Evolutionary conservation across 2,329 filamentous ascomycete species (phyloP).

Genomic region (Sphaceloma murrayae): DNA sequence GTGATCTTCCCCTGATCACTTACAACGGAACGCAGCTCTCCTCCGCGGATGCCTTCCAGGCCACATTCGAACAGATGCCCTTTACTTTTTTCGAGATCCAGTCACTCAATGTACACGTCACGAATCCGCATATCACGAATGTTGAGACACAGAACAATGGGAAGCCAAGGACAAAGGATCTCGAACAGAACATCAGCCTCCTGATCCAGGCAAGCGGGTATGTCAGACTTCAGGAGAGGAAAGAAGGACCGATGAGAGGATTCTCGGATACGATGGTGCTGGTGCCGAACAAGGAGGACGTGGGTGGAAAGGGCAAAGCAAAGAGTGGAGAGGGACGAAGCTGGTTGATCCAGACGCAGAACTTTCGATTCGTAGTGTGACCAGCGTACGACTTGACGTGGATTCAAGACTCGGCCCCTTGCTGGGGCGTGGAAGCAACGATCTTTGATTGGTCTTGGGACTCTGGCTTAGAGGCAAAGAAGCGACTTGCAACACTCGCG

Average conservation of each 20-base stretch:
- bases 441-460: too few relatives aligned
- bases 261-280: constrained; percentile 77
- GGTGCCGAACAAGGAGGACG: constrained; percentile 47
- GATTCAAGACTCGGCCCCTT: too few relatives aligned
- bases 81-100: constrained; percentile 61
- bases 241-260: constrained; percentile 53
- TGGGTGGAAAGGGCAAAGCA: constrained; percentile 25
- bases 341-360: constrained; percentile 37
- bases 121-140: constrained; percentile 55
- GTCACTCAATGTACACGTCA: constrained; percentile 65
- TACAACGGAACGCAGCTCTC: constrained; percentile 66
- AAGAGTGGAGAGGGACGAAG: constrained; percentile 27
- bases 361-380: constrained; percentile 36
- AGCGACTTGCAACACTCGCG: too few relatives aligned
- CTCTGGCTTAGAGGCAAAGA: too few relatives aligned
- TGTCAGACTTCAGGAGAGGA: constrained; percentile 54
- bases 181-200: constrained; percentile 56
- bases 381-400: neutral
- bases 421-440: too few relatives aligned
- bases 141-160: constrained; percentile 31
- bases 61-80: constrained; percentile 59
- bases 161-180: constrained; percentile 28
- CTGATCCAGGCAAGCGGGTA: constrained; percentile 64
- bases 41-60: constrained; percentile 55
- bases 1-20: constrained; percentile 55